Evolutionary conservation across 1,139 yeast species (phyloP), one percentile per base, ranked within the genome.

Genomic region (Kodamaea fungicola): DNA sequence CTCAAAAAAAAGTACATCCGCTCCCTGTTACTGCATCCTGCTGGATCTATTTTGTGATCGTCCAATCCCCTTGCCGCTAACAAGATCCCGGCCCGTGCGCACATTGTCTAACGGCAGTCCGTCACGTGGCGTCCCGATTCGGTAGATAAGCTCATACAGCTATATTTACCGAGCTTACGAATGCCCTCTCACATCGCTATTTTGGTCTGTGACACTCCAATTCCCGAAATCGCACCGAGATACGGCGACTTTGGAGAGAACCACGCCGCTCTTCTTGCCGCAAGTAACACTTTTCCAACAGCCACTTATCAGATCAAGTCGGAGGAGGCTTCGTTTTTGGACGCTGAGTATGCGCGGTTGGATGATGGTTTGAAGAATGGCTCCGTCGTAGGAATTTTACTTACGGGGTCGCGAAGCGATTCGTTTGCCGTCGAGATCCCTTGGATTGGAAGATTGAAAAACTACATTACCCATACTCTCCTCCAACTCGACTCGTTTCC

Each of bases 391-490:
- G 75, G 79, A 0, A 57, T 81, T 24, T 62, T 83, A 37, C 53
- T 85, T 33, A 80, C 89, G 0, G 95, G 95, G 0, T 81, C 90
- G 3, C 63, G 76, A 41, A 54, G 70, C 34, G 86, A 80, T 47
- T 67, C 86, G 2, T 83, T 74, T 54, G 76, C 61, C n/a, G 40
- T 48, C 1, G 64, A 65, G 21, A 61, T 62, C 3, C 57, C 54
- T 22, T 83, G 90, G 90, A 76, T 83, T 39, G 41, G 55, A 23
- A 54, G 57, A 35, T 60, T 83, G 21, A 68, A 68, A 24, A 62
- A 64, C 12, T 83, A 68, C 49, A 45, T 79, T 25, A 53, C 58
- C 24, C 43, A 44, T 28, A 52, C 43, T 37, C 55, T 57, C 30
- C 64, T 61, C 47, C 16, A 22, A 12, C 8, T 10, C 4, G 44